These are phyloP conservation scores for Colletotrichum abscissum DNA, from an alignment of 2,329 filamentous ascomycete species.

Conservation along the genomic window DNA sequence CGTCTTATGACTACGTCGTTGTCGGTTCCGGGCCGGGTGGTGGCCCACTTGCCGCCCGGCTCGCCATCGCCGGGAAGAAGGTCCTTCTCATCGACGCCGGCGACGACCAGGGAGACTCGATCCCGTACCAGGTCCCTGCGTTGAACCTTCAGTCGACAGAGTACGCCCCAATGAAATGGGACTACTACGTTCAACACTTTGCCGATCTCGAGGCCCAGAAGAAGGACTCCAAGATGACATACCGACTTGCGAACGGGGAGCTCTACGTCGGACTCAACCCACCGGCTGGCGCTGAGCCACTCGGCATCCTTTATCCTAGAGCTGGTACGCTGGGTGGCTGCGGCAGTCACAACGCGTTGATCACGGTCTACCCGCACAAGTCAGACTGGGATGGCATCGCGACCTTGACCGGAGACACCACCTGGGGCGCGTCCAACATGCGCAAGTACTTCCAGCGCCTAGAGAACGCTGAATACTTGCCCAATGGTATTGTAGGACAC, in stretches of 20 bases:
- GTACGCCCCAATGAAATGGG: slow-evolving; percentile 37
- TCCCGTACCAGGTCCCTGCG: slow-evolving; percentile 43
- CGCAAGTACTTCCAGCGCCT: slow-evolving; percentile 67
- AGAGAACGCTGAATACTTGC: slow-evolving; percentile 66
- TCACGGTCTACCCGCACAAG: slow-evolving; percentile 68
- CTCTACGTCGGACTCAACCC: slow-evolving; percentile 52
- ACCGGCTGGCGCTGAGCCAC: slow-evolving; percentile 50
- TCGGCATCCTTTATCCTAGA: slow-evolving; percentile 60
- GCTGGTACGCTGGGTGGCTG: slow-evolving; percentile 61
- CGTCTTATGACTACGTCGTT: slow-evolving; percentile 67
- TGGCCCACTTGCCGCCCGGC: slow-evolving; percentile 64
- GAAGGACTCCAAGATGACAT: slow-evolving; percentile 65
- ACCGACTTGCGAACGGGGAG: slow-evolving; percentile 50
- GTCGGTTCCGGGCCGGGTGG: slow-evolving; percentile 69
- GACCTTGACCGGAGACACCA: slow-evolving; percentile 67
- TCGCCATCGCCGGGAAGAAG: slow-evolving; percentile 66
- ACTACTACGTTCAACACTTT: slow-evolving; percentile 38
- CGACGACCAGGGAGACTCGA: slow-evolving; percentile 58
- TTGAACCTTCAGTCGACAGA: slow-evolving; percentile 38
- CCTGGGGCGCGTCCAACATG: slow-evolving; percentile 70
- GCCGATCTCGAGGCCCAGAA: slow-evolving; percentile 41
- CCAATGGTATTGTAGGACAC: slow-evolving; percentile 57
- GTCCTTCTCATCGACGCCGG: slow-evolving; percentile 70
- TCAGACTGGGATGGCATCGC: slow-evolving; percentile 70
- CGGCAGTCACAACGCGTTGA: slow-evolving; percentile 70